phyloP scores from a whole-genome alignment of 148 eudicot genomes.

The Rhododendron ovatum region DNA sequence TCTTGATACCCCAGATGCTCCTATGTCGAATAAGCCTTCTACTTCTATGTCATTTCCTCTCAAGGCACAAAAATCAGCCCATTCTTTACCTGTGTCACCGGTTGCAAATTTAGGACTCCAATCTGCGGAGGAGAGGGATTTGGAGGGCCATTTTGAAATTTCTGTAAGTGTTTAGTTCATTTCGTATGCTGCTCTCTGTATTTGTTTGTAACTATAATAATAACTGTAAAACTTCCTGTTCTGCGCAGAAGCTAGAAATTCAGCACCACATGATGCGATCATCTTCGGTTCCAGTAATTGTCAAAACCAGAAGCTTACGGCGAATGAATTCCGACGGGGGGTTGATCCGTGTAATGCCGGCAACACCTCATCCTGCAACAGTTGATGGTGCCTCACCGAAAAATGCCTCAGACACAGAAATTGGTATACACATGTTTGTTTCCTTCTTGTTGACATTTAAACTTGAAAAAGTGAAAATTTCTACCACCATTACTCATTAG shows the following conservation, averaged over 20 bases:
- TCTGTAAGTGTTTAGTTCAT: conserved; percentile 19
- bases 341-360: conserved; percentile 33
- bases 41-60: conserved; percentile 44
- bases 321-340: conserved; percentile 31
- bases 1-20: conserved; percentile 32
- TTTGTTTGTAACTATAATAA: neutral
- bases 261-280: conserved; percentile 36
- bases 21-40: conserved; percentile 36
- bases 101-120: conserved; percentile 23
- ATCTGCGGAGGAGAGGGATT: conserved; percentile 14
- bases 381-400: conserved; percentile 25
- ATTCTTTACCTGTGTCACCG: conserved; percentile 48
- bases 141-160: conserved; percentile 15
- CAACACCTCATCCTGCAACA: conserved; percentile 19
- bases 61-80: conserved; percentile 33
- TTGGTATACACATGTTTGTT: conserved; percentile 19
- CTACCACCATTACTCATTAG: neutral
- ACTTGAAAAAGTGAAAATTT: neutral
- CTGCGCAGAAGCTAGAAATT: conserved; percentile 20
- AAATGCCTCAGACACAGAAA: conserved; percentile 26
- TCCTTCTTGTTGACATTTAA: neutral
- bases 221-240: conserved; percentile 3
- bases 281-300: conserved; percentile 41
- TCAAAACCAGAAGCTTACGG: conserved; percentile 37
- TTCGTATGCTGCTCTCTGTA: neutral